These are phyloP conservation scores for Coleophoma eucalyptorum DNA, from an alignment of 2,329 filamentous ascomycete genomes.

Conservation along the genomic window DNA sequence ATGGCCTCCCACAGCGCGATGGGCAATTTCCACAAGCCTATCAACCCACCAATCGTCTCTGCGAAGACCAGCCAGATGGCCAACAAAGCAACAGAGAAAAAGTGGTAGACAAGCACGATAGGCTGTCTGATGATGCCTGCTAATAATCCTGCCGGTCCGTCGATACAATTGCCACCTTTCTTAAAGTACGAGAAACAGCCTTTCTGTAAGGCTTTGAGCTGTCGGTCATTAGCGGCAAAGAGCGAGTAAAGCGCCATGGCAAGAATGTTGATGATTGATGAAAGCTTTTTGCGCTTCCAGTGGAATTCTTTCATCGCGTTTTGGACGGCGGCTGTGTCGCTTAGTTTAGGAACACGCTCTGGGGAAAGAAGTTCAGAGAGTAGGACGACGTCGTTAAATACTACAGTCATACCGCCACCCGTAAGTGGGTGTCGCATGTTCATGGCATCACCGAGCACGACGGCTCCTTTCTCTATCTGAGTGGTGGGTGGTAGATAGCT, in stretches of 20 bases:
- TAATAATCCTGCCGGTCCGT: constrained; percentile 77
- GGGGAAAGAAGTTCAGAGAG: constrained; percentile 73
- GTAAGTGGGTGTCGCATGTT: constrained; percentile 99
- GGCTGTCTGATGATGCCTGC: constrained; percentile 78
- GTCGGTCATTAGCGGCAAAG: constrained; percentile 78
- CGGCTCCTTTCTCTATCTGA: constrained; percentile 68
- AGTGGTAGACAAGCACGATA: constrained; percentile 79
- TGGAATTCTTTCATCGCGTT: constrained; percentile 69
- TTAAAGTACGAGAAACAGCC: constrained; percentile 95
- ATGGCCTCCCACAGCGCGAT: constrained; percentile 61
- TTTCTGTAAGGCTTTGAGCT: constrained; percentile 75
- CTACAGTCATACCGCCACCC: constrained; percentile 96
- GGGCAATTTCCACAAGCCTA: constrained; percentile 54
- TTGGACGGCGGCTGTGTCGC: constrained; percentile 62
- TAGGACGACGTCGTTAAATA: constrained; percentile 85
- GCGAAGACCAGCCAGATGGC: constrained; percentile 63
- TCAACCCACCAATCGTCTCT: constrained; percentile 45
- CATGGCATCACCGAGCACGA: constrained; percentile 88
- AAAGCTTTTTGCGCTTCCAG: constrained; percentile 79
- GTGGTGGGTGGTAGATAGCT: constrained; percentile 78
- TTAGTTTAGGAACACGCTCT: constrained; percentile 61
- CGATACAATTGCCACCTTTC: constrained; percentile 64
- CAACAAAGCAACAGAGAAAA: constrained; percentile 89
- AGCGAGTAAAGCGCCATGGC: constrained; percentile 89
- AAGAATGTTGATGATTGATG: constrained; percentile 94